These are phyloP conservation scores for Magnusiomyces fungicola DNA, from an alignment of 1,139 yeast species.

Conservation along the genomic window DNA sequence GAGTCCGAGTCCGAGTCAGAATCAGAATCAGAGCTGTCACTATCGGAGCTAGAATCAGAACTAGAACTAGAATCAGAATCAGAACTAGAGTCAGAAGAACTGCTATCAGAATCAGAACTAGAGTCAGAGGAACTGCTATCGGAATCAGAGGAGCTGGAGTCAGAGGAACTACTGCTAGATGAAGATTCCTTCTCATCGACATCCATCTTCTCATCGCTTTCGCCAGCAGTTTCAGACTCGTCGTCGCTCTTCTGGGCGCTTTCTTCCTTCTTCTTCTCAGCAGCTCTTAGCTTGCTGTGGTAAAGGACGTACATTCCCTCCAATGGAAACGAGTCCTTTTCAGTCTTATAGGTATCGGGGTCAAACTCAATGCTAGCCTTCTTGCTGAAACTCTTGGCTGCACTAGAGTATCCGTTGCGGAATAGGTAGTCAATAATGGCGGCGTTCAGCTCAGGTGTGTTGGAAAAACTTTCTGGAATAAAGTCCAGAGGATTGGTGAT, in stretches of 20 bases:
- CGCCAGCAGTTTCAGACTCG: conserved; percentile 12
- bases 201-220: conserved; percentile 16
- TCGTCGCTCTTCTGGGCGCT: conserved; percentile 8
- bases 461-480: background rate
- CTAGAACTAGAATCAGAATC: conserved; percentile 14
- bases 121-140: conserved; percentile 14
- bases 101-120: conserved; percentile 5
- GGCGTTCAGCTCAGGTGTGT: conserved; percentile 14
- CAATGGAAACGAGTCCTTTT: background rate
- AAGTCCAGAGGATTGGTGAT: background rate
- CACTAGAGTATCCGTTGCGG: conserved; percentile 17
- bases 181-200: conserved; percentile 17
- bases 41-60: conserved; percentile 20
- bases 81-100: conserved; percentile 13
- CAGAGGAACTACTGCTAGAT: conserved; percentile 16
- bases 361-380: conserved; percentile 13
- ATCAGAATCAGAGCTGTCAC: conserved; percentile 14
- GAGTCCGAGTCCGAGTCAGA: conserved; percentile 18
- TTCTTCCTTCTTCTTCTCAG: background rate
- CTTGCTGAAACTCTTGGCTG: conserved; percentile 20
- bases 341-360: background rate
- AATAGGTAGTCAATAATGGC: conserved; percentile 17
- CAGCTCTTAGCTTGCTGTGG: background rate
- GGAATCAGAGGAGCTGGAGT: conserved; percentile 6
- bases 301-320: conserved; percentile 1